A percentile compares a stretch with the other conserved stretches of the same genome.
These are phyloP conservation scores for Sophora flavescens DNA, from an alignment of 306 rosid species.

Conservation along the genomic window DNA sequence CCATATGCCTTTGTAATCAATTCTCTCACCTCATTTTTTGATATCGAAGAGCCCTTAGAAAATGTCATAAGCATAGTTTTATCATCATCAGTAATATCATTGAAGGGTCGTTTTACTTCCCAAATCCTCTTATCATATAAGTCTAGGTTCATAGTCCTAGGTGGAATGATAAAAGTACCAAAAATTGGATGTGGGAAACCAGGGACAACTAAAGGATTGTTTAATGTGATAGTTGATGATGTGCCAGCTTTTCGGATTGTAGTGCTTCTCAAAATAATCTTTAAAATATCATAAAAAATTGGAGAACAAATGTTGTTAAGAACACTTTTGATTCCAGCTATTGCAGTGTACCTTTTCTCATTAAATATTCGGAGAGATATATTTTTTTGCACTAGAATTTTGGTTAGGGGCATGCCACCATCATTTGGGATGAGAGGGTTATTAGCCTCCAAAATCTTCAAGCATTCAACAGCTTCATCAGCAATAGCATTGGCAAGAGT, in stretches of 20 bases:
- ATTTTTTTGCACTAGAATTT: conserved; percentile 30
- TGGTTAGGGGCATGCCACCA: conserved; percentile 50
- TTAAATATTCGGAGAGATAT: conserved; percentile 53
- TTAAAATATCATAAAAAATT: conserved; percentile 60
- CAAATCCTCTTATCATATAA: conserved; percentile 48
- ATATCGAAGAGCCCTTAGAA: conserved; percentile 70
- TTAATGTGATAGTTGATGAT: neutral
- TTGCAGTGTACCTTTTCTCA: conserved; percentile 45
- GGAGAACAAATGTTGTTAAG: conserved; percentile 55
- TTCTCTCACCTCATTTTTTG: conserved; percentile 50
- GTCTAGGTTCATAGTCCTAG: neutral
- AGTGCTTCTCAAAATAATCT: conserved; percentile 16
- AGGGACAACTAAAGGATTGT: conserved; percentile 44
- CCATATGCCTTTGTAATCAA: conserved; percentile 49
- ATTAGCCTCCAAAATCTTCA: conserved; percentile 46
- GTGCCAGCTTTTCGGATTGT: neutral
- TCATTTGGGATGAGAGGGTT: neutral
- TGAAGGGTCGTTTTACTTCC: conserved; percentile 36
- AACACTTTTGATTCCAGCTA: conserved; percentile 55
- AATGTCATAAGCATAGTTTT: conserved; percentile 73
- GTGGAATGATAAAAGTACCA: conserved; percentile 48
- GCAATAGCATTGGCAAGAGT: conserved; percentile 34
- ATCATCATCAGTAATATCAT: conserved; percentile 52
- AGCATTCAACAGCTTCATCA: conserved; percentile 53
- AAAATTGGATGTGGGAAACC: conserved; percentile 75